Percentiles rank a stretch among this genome's conserved stretches.
Conservation (phyloP, 2,329 filamentous ascomycete species). For the Pyrenophora teres region DNA sequence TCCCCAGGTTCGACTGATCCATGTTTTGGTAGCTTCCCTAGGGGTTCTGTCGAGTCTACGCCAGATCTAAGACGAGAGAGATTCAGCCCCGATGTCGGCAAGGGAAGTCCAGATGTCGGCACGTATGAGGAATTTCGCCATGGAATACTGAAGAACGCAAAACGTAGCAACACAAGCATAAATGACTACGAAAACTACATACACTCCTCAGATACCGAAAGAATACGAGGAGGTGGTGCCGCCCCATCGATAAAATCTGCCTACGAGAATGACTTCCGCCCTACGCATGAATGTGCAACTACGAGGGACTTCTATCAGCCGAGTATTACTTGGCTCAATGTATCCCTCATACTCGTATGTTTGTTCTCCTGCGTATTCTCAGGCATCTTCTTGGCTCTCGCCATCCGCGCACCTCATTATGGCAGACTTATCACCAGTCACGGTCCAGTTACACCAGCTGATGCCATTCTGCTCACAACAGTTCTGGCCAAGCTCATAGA, state of each 20-base stretch:
- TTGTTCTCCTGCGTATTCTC: slow-evolving; percentile 68
- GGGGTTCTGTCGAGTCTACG: slow-evolving; percentile 34
- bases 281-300: slow-evolving; percentile 45
- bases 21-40: slow-evolving; percentile 33
- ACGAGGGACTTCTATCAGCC: slow-evolving; percentile 46
- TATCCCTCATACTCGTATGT: slow-evolving; percentile 52
- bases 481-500: slow-evolving; percentile 78
- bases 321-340: slow-evolving; percentile 55
- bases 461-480: slow-evolving; percentile 69
- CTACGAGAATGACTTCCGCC: slow-evolving; percentile 45
- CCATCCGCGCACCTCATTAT: slow-evolving; percentile 66
- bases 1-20: slow-evolving; percentile 38
- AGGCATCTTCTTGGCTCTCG: slow-evolving; percentile 68
- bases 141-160: slow-evolving; percentile 26
- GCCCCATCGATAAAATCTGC: slow-evolving; percentile 43
- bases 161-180: slow-evolving; percentile 25
- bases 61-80: slow-evolving; percentile 42
- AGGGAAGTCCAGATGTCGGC: slow-evolving; percentile 34
- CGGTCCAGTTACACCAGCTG: slow-evolving; percentile 61
- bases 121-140: slow-evolving; percentile 38
- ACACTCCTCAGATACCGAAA: slow-evolving; percentile 29
- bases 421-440: slow-evolving; percentile 61
- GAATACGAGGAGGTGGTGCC: slow-evolving; percentile 19
- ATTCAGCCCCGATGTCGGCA: slow-evolving; percentile 11
- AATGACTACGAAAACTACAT: slow-evolving; percentile 40